Evolutionary conservation across 2,329 filamentous ascomycete species (phyloP).

Genomic region (Fusarium ambrosium): DNA sequence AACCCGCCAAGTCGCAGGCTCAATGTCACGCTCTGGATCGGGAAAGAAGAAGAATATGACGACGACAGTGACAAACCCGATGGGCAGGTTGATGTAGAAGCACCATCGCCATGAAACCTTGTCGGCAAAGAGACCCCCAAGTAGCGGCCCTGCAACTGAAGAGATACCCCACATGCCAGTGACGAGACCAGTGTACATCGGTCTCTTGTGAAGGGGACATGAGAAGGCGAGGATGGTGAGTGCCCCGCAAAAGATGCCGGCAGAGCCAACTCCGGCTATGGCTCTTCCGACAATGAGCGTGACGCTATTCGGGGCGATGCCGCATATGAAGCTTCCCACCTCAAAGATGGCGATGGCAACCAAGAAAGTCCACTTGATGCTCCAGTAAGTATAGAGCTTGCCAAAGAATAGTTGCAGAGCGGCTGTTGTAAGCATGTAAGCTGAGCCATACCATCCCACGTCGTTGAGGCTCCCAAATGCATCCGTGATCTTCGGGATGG

Average conservation of each 20-base stretch:
- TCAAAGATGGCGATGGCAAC: constrained; percentile 57
- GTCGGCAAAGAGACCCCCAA: constrained; percentile 54
- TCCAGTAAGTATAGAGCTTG: constrained; percentile 61
- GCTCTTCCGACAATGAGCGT: constrained; percentile 54
- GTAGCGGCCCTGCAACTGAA: constrained; percentile 51
- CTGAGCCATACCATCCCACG: constrained; percentile 64
- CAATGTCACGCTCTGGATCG: constrained; percentile 43
- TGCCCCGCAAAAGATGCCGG: constrained; percentile 62
- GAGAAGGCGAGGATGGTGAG: constrained; percentile 58
- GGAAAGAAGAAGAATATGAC: constrained; percentile 50
- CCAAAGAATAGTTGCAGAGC: constrained; percentile 57
- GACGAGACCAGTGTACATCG: constrained; percentile 54
- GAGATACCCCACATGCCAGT: constrained; percentile 63
- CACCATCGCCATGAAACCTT: constrained; percentile 57
- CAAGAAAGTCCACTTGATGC: constrained; percentile 58
- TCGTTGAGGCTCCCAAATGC: constrained; percentile 60
- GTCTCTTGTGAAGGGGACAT: constrained; percentile 51
- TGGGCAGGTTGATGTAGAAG: constrained; percentile 57
- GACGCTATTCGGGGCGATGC: constrained; percentile 49
- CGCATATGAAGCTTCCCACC: constrained; percentile 59
- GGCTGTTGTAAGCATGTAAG: constrained; percentile 58
- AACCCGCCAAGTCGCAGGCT: constrained; percentile 43
- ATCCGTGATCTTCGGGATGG: constrained; percentile 59
- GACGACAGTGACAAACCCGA: constrained; percentile 52
- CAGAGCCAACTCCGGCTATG: constrained; percentile 56